Base-by-base conservation (phyloP, 306 rosid species). In the Lupinus albus region DNA sequence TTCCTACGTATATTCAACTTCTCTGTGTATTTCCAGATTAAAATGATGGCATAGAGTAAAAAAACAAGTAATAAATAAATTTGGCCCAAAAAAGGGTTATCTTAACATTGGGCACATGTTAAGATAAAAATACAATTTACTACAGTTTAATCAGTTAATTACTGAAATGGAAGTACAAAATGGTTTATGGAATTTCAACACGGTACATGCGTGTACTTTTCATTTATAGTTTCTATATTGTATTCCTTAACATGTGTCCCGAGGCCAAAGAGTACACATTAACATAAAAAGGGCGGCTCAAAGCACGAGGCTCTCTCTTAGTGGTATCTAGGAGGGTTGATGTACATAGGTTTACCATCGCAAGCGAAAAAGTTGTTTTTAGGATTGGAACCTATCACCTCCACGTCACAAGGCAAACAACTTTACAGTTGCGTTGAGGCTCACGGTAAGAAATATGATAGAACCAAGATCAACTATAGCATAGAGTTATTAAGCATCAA, bases 381-480 rank as follows among this genome's bases (percentile, higher is more conserved):
- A n/a, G n/a, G n/a, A n/a, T n/a, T n/a, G n/a, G n/a, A n/a, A n/a
- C n/a, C n/a, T n/a, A n/a, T n/a, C n/a, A n/a, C n/a, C n/a, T n/a
- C n/a, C n/a, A n/a, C n/a, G n/a, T n/a, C n/a, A n/a, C n/a, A n/a
- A n/a, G n/a, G n/a, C n/a, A n/a, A n/a, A n/a, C n/a, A n/a, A n/a
- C n/a, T n/a, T n/a, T n/a, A n/a, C n/a, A n/a, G n/a, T n/a, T n/a
- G n/a, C n/a, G n/a, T n/a, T n/a, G n/a, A n/a, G n/a, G n/a, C n/a
- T n/a, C n/a, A n/a, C 41, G 8, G 10, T 36, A 7, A 11, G 44
- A 62, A 62, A 41, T 42, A 62, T 12, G 53, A 20, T 62, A 62
- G 54, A 56, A 62, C 53, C 51, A 44, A 42, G 20, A 44, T 62
- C 20, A 44, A 44, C 68, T 7, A 62, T 44, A 18, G 51, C 17